A percentile compares a stretch with the other conserved stretches of the same genome.
These are phyloP conservation scores for Pseudogymnoascus sp. DNA, from an alignment of 2,329 filamentous ascomycete species.

Conservation along the genomic window DNA sequence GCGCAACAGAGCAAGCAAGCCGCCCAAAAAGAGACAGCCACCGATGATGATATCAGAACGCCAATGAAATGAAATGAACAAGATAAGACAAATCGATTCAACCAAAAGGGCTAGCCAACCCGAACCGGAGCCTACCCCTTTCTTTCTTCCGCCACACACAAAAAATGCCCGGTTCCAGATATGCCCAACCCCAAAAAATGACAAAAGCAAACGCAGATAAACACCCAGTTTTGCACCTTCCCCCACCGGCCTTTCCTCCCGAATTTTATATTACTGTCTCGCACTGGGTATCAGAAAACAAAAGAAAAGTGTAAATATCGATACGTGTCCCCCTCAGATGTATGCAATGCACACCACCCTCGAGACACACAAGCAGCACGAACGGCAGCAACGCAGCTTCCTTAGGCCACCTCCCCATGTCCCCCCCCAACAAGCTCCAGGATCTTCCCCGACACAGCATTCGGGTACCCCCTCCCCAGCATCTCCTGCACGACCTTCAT, in stretches of 20 bases:
- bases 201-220: background rate
- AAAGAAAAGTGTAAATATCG: background rate
- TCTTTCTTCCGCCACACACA: no score
- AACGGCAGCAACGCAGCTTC: background rate
- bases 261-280: background rate
- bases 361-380: background rate
- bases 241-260: background rate
- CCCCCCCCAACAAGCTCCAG: conserved; percentile 65
- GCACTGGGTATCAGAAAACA: background rate
- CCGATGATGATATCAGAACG: background rate
- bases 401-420: background rate
- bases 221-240: background rate
- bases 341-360: no score
- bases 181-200: background rate
- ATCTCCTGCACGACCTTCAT: conserved; percentile 81
- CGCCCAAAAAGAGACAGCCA: no score
- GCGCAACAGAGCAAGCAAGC: conserved; percentile 21
- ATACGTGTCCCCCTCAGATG: background rate
- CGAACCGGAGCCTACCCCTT: no score
- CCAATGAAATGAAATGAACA: background rate
- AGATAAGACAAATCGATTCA: background rate
- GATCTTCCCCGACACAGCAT: conserved; percentile 87
- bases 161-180: no score
- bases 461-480: conserved; percentile 79
- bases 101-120: background rate